Conservation (phyloP, 2,329 filamentous ascomycete genomes). For the Pseudofabraea citricarpa region DNA sequence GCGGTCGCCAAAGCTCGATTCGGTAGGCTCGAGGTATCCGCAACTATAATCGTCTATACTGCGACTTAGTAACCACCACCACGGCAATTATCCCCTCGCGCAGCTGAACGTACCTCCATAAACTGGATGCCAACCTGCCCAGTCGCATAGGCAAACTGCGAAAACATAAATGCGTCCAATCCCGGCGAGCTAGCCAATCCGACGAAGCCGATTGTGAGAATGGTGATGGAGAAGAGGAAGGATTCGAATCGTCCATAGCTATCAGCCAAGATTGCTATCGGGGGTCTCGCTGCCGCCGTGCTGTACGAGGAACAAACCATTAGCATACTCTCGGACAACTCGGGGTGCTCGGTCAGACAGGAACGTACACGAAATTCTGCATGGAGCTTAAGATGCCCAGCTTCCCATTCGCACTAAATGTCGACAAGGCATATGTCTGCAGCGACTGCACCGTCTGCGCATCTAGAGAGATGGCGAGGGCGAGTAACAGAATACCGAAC, state of each 20-base stretch:
- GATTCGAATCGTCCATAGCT: conserved; percentile 1
- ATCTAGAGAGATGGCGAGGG: conserved; percentile 1
- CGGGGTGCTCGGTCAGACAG: background rate
- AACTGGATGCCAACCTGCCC: conserved; percentile 2
- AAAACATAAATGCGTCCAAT: background rate
- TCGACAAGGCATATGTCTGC: conserved; percentile 4
- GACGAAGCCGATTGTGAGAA: background rate
- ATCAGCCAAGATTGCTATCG: conserved; percentile 2
- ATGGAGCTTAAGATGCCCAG: conserved; percentile 3
- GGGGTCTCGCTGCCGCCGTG: conserved; percentile 2
- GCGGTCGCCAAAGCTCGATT: conserved; percentile 4
- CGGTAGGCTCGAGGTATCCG: conserved; percentile 3
- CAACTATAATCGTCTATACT: conserved; percentile 4
- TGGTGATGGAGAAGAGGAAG: conserved; percentile 1
- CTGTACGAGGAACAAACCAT: background rate
- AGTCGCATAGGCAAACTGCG: conserved; percentile 1
- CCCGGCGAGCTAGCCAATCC: background rate
- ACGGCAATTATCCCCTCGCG: too few species aligned
- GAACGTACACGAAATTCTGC: conserved; percentile 4
- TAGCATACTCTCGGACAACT: background rate
- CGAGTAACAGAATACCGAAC: conserved; percentile 3
- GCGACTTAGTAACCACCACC: too few species aligned
- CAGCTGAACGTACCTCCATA: conserved; percentile 1
- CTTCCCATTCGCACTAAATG: conserved; percentile 1
- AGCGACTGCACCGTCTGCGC: background rate